Evolutionary conservation across 805 yeast genomes (phyloP), one percentile per base, ranked within the genome.

Genomic region (Monosporozyma siamensis): DNA sequence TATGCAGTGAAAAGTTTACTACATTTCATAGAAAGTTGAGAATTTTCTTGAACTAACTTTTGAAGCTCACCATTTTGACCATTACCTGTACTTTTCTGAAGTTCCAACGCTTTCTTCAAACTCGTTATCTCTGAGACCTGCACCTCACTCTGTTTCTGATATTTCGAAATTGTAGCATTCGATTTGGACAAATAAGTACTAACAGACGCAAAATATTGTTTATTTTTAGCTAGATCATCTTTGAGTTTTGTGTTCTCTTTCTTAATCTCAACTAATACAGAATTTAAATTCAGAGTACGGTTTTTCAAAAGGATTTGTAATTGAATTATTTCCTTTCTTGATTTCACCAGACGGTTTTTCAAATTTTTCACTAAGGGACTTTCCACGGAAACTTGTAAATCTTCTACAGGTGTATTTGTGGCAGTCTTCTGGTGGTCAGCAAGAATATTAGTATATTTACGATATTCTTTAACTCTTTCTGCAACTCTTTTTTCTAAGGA

Each of bases 331-430:
- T 47, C 48, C 8, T 41, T 30, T 20, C 25, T 23, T 21, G 40
- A 26, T 12, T 36, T 23, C 4, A 34, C 31, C 17, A 51, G 15
- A 25, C 43, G 44, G 6, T 37, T 34, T 38, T 44, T 46, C 14
- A 51, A 26, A 9, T 43, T 38, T 27, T 31, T 43, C 6, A 46
- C 43, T 15, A 47, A 43, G 7, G 53, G 48, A 31, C 49, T 49
- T 21, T 49, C 51, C 17, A 30, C 24, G 12, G 34, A 29, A 7
- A 31, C 41, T 29, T 39, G 35, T 22, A 30, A 29, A 15, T 39
- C 36, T 34, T 41, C 34, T 10, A 34, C 18, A 7, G 8, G 17
- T 7, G 30, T 40, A 26, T 27, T 31, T 3, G 30, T 18, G 18
- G 23, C 15, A 18, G 17, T 30, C 10, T 39, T 30, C 29, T 30